Evolutionary conservation across 257 asterid species (phyloP), one percentile per base, ranked within the genome.

Genomic region (Primulina eburnea): DNA sequence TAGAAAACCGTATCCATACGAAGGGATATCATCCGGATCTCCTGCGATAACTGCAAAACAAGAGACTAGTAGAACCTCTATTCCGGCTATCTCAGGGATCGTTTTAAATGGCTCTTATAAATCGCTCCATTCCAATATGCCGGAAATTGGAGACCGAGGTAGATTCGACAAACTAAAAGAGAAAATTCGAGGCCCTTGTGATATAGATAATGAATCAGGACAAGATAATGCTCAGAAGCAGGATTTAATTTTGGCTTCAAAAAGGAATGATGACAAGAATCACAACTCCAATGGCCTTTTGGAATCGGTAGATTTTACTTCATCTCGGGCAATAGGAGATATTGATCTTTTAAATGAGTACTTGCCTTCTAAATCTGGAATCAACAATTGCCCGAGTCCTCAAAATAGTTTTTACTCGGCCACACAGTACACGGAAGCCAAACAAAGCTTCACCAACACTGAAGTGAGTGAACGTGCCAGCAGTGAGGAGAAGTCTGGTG

Each of bases 381-480:
- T 26, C 0, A 43, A 72, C 24, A 72, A 61, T 57, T 85, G 88
- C 63, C 76, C 84, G 1, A 85, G 90, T 77, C 90, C 90, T 21
- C 90, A 74, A 53, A 85, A 82, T 47, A 85, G 87, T 75, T 85
- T 82, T 30, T 78, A 85, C 84, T 82, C 90, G 0, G 73, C 82
- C 9, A 78, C 84, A 16, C 85, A 74, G 52, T 85, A 78, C 68
- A 75, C 82, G 1, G 90, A 85, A 75, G 90, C 87, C 16, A 82
- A 85, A 64, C 80, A 85, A 65, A 85, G 90, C 73, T 85, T 85
- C 80, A 82, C 87, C 9, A 80, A 80, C 65, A 85, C 90, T 3
- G 90, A 85, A 73, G 77, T 68, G 21, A 85, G 86, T 60, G 88
- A 81, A 52, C 56, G 77, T 60, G 68, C 71, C 8, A 82, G 89